Evolutionary conservation across 441 rosid species (phyloP).

Genomic region (Aquilaria agallochum): DNA sequence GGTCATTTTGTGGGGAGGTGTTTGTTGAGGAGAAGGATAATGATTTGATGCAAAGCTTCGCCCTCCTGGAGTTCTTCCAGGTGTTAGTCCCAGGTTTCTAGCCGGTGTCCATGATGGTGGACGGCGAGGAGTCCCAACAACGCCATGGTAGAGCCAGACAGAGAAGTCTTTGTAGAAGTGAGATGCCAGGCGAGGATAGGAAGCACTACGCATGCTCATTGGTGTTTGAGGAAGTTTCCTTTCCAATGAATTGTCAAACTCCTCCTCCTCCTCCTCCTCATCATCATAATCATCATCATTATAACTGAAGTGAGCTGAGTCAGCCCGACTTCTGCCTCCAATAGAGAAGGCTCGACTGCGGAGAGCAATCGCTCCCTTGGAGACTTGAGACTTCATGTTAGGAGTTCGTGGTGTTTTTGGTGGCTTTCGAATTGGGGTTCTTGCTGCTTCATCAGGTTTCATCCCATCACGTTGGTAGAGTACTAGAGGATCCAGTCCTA

Average conservation of each 20-base stretch:
- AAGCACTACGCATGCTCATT: constrained; percentile 33
- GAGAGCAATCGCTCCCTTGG: constrained; percentile 38
- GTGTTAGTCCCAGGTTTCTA: constrained; percentile 42
- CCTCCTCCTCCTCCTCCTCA: constrained; percentile 29
- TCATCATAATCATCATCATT: constrained; percentile 23
- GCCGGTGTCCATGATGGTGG: constrained; percentile 65
- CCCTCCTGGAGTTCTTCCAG: constrained; percentile 29
- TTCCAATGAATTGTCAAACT: constrained; percentile 50
- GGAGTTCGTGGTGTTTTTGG: constrained; percentile 31
- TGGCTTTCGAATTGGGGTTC: constrained; percentile 39
- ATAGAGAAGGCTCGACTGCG: constrained; percentile 33
- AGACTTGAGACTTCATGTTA: constrained; percentile 23
- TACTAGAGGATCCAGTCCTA: constrained; percentile 62
- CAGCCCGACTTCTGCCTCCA: constrained; percentile 26
- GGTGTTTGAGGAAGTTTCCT: constrained; percentile 40
- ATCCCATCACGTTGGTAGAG: constrained; percentile 50
- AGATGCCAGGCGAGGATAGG: constrained; percentile 53
- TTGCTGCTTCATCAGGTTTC: constrained; percentile 45
- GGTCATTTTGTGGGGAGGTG: constrained; percentile 22
- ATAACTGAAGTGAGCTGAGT: constrained; percentile 23
- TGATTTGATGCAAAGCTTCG: constrained; percentile 31
- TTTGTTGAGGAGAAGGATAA: constrained; percentile 25
- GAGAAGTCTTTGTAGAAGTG: constrained; percentile 67
- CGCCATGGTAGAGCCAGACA: constrained; percentile 56
- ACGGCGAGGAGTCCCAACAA: constrained; percentile 44